A percentile compares a stretch with the other conserved stretches of the same genome.
Evolutionary conservation across 352 stramenopile species (phyloP).

Genomic region (Phytophthora fragariae): DNA sequence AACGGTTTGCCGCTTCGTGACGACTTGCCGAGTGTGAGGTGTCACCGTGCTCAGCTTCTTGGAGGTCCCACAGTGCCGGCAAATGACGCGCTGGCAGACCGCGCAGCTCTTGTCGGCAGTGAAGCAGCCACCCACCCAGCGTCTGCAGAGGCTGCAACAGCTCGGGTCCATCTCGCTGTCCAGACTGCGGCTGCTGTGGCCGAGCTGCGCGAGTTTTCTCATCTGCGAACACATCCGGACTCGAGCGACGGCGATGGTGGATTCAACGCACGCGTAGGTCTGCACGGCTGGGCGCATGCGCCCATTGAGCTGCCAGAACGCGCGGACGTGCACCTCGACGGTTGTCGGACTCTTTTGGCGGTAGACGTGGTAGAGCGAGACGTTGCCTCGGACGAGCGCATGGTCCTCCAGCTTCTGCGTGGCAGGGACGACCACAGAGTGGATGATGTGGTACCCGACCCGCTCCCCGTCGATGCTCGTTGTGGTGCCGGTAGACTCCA

Average conservation of each 20-base stretch:
- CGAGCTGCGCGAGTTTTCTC: constrained; percentile 30
- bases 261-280: constrained; percentile 18
- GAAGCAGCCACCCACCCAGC: constrained; percentile 21
- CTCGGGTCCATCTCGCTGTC: not conserved
- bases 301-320: constrained; percentile 37
- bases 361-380: constrained; percentile 45
- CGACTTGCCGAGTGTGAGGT: constrained; percentile 19
- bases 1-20: constrained; percentile 24
- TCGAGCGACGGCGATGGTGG: constrained; percentile 23
- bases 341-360: constrained; percentile 37
- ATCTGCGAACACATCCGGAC: constrained; percentile 25
- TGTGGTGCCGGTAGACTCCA: constrained; percentile 48
- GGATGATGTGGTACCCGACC: constrained; percentile 45
- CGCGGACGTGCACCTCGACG: constrained; percentile 47
- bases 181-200: constrained; percentile 4
- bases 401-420: constrained; percentile 21
- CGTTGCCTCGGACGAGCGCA: constrained; percentile 39
- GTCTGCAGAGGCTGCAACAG: constrained; percentile 34
- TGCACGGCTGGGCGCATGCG: constrained; percentile 15
- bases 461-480: constrained; percentile 40
- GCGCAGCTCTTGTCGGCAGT: constrained; percentile 29
- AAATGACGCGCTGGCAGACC: constrained; percentile 34
- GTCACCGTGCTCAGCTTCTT: constrained; percentile 29
- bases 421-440: constrained; percentile 39
- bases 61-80: constrained; percentile 20